Conservation (phyloP, 2,329 filamentous ascomycete genomes). For the Pseudocercospora musae region DNA sequence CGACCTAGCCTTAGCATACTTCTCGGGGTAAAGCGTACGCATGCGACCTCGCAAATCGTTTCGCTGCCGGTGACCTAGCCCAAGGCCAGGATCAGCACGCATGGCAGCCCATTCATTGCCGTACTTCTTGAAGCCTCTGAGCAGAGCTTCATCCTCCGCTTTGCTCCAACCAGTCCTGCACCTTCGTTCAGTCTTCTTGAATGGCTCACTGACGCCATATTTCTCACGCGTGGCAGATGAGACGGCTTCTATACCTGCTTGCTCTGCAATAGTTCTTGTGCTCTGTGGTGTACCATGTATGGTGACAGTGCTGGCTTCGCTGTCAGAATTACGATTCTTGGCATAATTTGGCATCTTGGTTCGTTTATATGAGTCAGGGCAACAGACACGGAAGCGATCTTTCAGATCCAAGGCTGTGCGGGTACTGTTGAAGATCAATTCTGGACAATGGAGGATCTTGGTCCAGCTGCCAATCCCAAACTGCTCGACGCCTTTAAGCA, state of each 20-base stretch:
- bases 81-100: slow-evolving; percentile 52
- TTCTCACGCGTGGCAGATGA: slow-evolving; percentile 36
- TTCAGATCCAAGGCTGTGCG: slow-evolving; percentile 62
- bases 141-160: slow-evolving; percentile 56
- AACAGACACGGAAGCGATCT: slow-evolving; percentile 48
- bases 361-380: slow-evolving; percentile 28
- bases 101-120: slow-evolving; percentile 61
- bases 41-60: slow-evolving; percentile 63
- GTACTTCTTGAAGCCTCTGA: slow-evolving; percentile 57
- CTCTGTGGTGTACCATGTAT: background rate
- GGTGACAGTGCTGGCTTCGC: background rate
- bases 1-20: slow-evolving; percentile 49
- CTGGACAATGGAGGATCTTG: slow-evolving; percentile 55
- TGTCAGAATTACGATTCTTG: background rate
- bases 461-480: slow-evolving; percentile 66
- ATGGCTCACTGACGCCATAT: slow-evolving; percentile 51
- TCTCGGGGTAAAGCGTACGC: slow-evolving; percentile 56
- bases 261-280: background rate
- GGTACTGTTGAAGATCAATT: slow-evolving; percentile 53
- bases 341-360: background rate
- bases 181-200: slow-evolving; percentile 49
- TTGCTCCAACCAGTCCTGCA: slow-evolving; percentile 55
- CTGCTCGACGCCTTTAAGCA: slow-evolving; percentile 57
- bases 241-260: background rate
- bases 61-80: slow-evolving; percentile 51